phyloP scores from a whole-genome alignment of 768 basidiomycete species.

The Sporobolomyces phaffii region DNA sequence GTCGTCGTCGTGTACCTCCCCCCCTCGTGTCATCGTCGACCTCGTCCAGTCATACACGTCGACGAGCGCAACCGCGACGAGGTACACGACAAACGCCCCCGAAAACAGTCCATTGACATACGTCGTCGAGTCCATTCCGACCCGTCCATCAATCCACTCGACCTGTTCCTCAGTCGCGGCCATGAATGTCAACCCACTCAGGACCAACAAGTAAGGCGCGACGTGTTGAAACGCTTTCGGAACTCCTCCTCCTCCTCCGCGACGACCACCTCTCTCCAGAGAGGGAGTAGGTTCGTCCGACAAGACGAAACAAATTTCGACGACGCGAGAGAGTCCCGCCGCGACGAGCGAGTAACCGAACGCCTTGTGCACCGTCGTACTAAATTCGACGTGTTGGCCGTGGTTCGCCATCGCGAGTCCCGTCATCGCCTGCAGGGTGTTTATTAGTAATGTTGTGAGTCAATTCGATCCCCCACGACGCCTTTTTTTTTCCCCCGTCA shows the following conservation, averaged over 20 bases:
- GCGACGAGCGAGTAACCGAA: slow-evolving; percentile 83
- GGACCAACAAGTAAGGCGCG: slow-evolving; percentile 72
- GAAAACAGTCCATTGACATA: slow-evolving; percentile 78
- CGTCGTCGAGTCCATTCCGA: slow-evolving; percentile 83
- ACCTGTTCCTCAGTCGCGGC: slow-evolving; percentile 90
- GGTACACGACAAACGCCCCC: slow-evolving; percentile 70
- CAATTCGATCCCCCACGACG: too few relatives aligned
- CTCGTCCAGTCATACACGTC: slow-evolving; percentile 53
- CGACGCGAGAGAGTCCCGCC: slow-evolving; percentile 69
- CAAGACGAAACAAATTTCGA: slow-evolving; percentile 76
- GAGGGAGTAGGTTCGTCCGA: slow-evolving; percentile 41
- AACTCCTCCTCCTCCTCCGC: not conserved
- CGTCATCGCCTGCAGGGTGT: slow-evolving; percentile 82
- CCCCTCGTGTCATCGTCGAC: not conserved
- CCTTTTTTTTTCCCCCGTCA: too few relatives aligned
- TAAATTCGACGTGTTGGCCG: slow-evolving; percentile 65
- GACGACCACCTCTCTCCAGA: not conserved
- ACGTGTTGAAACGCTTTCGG: slow-evolving; percentile 63
- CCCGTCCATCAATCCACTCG: slow-evolving; percentile 59
- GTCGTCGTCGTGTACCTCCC: slow-evolving; percentile 1
- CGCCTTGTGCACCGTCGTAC: slow-evolving; percentile 73
- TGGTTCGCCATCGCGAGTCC: slow-evolving; percentile 79
- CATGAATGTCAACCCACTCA: slow-evolving; percentile 72
- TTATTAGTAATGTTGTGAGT: too few relatives aligned
- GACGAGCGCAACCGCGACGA: slow-evolving; percentile 64